Percentiles rank a stretch among this genome's conserved stretches.
Evolutionary conservation across 768 basidiomycete genomes (phyloP).

Genomic region (Agaricus sinodeliciosus): DNA sequence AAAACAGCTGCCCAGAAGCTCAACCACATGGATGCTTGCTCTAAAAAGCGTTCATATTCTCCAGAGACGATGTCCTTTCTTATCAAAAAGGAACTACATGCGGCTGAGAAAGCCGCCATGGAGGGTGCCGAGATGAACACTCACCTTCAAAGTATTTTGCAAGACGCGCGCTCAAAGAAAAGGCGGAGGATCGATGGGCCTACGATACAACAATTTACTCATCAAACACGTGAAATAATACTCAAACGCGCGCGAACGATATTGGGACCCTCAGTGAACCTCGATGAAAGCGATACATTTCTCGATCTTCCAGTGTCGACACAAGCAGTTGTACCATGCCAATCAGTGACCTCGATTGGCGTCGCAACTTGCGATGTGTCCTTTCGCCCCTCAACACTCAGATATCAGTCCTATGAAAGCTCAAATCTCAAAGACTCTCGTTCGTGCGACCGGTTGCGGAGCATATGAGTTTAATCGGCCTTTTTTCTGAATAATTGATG

Average conservation of each 20-base stretch:
- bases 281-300: background rate
- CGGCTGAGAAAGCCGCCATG: slow-evolving; percentile 12
- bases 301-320: background rate
- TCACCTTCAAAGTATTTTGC: slow-evolving; percentile 48
- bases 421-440: too few relatives aligned
- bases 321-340: background rate
- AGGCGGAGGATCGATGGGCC: slow-evolving; percentile 28
- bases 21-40: slow-evolving; percentile 61
- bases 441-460: too few relatives aligned
- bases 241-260: slow-evolving; percentile 29
- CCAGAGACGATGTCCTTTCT: slow-evolving; percentile 50
- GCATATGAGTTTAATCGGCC: too few relatives aligned
- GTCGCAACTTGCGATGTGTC: background rate
- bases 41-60: slow-evolving; percentile 49
- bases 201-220: slow-evolving; percentile 36
- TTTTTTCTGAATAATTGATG: too few relatives aligned
- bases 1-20: slow-evolving; percentile 61
- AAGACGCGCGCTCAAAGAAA: slow-evolving; percentile 39
- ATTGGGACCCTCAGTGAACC: slow-evolving; percentile 17
- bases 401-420: slow-evolving; percentile 1
- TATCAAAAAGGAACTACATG: slow-evolving; percentile 41
- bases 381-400: slow-evolving; percentile 11
- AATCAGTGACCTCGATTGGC: background rate
- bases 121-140: slow-evolving; percentile 25
- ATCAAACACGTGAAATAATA: slow-evolving; percentile 39